These are phyloP conservation scores for Lactifluus pinguis DNA, from an alignment of 768 basidiomycete genomes.

Conservation along the genomic window DNA sequence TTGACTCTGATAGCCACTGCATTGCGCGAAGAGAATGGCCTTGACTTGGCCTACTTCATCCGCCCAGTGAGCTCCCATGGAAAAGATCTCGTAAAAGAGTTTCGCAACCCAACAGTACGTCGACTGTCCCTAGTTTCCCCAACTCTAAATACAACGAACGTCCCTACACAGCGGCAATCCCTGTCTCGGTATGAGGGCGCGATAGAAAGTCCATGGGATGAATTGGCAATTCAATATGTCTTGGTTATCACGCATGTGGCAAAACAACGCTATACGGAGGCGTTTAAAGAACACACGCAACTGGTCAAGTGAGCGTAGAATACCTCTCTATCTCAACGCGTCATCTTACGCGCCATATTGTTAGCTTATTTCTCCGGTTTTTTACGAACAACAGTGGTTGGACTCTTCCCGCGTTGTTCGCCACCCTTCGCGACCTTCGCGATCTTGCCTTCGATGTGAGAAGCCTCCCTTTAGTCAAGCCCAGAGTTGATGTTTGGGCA, in stretches of 20 bases:
- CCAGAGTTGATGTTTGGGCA: neutral
- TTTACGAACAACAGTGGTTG: constrained; percentile 78
- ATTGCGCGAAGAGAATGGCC: constrained; percentile 54
- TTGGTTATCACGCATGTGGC: constrained; percentile 63
- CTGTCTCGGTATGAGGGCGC: constrained; percentile 46
- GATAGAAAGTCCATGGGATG: constrained; percentile 74
- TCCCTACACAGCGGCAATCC: constrained; percentile 22
- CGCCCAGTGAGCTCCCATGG: constrained; percentile 71
- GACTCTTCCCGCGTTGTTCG: constrained; percentile 78
- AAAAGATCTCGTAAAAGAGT: constrained; percentile 66
- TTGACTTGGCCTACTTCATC: constrained; percentile 62
- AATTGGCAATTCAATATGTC: constrained; percentile 77
- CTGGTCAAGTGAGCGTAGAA: constrained; percentile 57
- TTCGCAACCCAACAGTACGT: constrained; percentile 46
- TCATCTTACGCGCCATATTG: neutral
- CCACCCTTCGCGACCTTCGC: constrained; percentile 69
- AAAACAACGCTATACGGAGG: constrained; percentile 56
- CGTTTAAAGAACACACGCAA: constrained; percentile 72
- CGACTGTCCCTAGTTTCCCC: neutral
- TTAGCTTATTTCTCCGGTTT: constrained; percentile 66
- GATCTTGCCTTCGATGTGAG: constrained; percentile 79
- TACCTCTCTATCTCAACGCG: neutral
- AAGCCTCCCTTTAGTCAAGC: neutral
- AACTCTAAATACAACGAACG: neutral
- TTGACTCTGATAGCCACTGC: constrained; percentile 53